A percentile compares a stretch with the other conserved stretches of the same genome.
These are phyloP conservation scores for Reutealis trisperma DNA, from an alignment of 345 rosid genomes.

Conservation along the genomic window DNA sequence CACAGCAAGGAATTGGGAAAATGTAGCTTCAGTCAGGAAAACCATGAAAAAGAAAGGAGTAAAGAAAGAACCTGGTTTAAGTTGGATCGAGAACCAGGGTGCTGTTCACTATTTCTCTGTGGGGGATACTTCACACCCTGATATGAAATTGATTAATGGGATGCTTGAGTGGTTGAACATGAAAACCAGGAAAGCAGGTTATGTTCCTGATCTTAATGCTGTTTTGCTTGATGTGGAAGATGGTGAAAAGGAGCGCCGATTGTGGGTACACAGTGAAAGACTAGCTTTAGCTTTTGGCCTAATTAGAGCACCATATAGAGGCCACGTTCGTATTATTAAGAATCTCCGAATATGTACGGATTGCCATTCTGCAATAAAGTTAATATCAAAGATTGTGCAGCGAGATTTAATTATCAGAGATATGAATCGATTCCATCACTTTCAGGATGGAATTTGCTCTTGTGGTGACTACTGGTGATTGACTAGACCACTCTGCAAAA, in stretches of 20 bases:
- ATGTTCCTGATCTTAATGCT: constrained; percentile 52
- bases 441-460: constrained; percentile 66
- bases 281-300: constrained; percentile 78
- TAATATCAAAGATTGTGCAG: constrained; percentile 58
- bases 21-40: constrained; percentile 64
- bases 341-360: constrained; percentile 79
- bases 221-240: constrained; percentile 59
- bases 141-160: constrained; percentile 64
- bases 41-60: constrained; percentile 69
- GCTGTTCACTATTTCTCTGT: constrained; percentile 62
- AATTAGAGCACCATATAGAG: constrained; percentile 48
- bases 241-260: constrained; percentile 55
- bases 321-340: constrained; percentile 65
- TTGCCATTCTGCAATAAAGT: constrained; percentile 72
- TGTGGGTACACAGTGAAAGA: constrained; percentile 91
- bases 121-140: constrained; percentile 65
- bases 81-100: constrained; percentile 86
- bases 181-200: constrained; percentile 63
- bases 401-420: constrained; percentile 76
- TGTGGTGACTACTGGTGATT: constrained; percentile 86
- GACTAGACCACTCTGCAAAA: background rate
- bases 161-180: constrained; percentile 84
- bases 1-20: constrained; percentile 59
- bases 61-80: constrained; percentile 81
- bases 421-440: constrained; percentile 84